Percentiles rank a stretch among this genome's conserved stretches.
Evolutionary conservation across 2,329 filamentous ascomycete genomes (phyloP).

Genomic region (Onygenales sp.): DNA sequence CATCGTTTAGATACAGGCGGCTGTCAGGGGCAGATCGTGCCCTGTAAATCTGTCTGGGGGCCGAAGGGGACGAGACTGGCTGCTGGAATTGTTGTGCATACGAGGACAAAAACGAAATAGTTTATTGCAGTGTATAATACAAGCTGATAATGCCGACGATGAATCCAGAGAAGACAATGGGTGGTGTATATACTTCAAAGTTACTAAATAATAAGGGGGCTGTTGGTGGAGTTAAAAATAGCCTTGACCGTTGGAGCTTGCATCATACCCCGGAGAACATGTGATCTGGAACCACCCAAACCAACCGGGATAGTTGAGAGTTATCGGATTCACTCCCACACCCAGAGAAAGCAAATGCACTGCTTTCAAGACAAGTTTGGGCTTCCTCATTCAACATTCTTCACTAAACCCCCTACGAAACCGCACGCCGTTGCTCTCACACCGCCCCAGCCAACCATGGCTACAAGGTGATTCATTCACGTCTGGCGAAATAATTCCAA

Average conservation of each 20-base stretch:
- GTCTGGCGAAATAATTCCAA: not conserved
- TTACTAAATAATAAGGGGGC: too few species aligned
- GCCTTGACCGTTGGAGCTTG: too few species aligned
- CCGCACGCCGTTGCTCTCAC: not conserved
- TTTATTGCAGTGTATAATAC: not conserved
- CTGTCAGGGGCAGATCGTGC: slow-evolving; percentile 29
- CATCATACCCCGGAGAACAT: not conserved
- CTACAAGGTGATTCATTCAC: not conserved
- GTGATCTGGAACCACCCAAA: not conserved
- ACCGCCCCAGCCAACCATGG: not conserved
- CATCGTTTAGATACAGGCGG: slow-evolving; percentile 13
- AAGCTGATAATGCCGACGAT: not conserved
- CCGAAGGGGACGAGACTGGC: slow-evolving; percentile 22
- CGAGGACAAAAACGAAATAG: slow-evolving; percentile 2
- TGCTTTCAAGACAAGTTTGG: not conserved
- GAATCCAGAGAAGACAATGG: too few species aligned
- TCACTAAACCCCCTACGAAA: too few species aligned
- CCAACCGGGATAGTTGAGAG: too few species aligned
- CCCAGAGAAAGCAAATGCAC: not conserved
- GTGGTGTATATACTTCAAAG: too few species aligned
- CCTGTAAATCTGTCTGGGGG: slow-evolving; percentile 34
- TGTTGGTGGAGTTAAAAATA: too few species aligned
- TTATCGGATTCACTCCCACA: not conserved
- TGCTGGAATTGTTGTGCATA: slow-evolving; percentile 29
- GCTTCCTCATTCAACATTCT: too few species aligned